Evolutionary conservation across 2,329 filamentous ascomycete species (phyloP).

Genomic region (Magnaporthiopsis incrustans): DNA sequence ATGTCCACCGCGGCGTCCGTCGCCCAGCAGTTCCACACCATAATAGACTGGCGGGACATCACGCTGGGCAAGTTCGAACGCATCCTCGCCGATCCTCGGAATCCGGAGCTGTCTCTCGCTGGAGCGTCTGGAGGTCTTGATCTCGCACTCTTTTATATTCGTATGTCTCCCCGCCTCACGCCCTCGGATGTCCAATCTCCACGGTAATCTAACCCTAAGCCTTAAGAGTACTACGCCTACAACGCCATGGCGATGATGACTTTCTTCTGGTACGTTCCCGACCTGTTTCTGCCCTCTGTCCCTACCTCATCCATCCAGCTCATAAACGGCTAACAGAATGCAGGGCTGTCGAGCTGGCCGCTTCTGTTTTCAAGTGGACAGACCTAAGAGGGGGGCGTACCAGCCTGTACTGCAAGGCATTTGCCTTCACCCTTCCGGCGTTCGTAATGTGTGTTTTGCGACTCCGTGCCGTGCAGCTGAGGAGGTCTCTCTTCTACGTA

Average conservation of each 20-base stretch:
- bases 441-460: constrained; percentile 26
- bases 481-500: constrained; percentile 22
- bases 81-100: constrained; percentile 23
- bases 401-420: constrained; percentile 23
- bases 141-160: constrained; percentile 37
- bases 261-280: constrained; percentile 32
- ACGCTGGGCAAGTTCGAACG: constrained; percentile 30
- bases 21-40: constrained; percentile 33
- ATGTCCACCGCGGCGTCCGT: constrained; percentile 30
- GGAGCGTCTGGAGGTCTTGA: constrained; percentile 33
- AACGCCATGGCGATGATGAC: constrained; percentile 39
- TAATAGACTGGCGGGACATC: constrained; percentile 29
- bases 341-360: constrained; percentile 30
- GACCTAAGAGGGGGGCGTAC: constrained; percentile 15
- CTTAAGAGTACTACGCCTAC: constrained; percentile 40
- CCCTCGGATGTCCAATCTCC: too few relatives aligned
- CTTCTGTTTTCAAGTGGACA: constrained; percentile 23
- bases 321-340: background rate
- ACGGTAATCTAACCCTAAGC: constrained; percentile 19
- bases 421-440: constrained; percentile 27
- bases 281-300: background rate
- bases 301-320: too few relatives aligned
- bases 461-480: constrained; percentile 19
- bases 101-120: constrained; percentile 33
- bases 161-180: constrained; percentile 21